Base-by-base conservation (phyloP, 2,329 filamentous ascomycete species). In the Cercospora beticola region DNA sequence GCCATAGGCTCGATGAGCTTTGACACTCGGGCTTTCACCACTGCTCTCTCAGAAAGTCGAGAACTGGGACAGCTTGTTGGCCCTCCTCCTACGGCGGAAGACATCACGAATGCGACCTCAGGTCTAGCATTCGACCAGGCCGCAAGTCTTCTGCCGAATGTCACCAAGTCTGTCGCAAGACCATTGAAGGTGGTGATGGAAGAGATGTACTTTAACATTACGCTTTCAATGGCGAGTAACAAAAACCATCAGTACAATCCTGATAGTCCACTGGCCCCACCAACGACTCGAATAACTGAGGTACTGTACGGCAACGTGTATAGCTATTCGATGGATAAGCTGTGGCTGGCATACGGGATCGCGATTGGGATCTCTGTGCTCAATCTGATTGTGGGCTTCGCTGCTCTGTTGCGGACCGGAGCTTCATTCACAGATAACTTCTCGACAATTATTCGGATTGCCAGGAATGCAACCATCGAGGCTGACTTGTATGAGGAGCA, bases 131-230 rank as follows among this genome's bases (percentile, higher is more conserved):
- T 14, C 18, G 64, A 67, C 0, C 30, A 52, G 8, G 68, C 68
- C 3, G 40, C 28, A 5, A 67, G 68, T 33, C 26, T 67, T 7
- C 28, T 67, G 18, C 64, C 64, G 1, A 66, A 60, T 21, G 23
- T 21, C 8, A 23, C 40, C 23, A 26, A 26, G 23, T 26, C 23
- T 26, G 23, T 26, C 30, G 43, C n/a, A 2, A 40, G 36, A 18
- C 56, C 33, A 16, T 49, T 70, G 40, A 64, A 65, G 23, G 36
- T 46, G 1, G 62, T 64, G 8, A 5, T 68, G 6, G 60, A 68
- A 58, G 66, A 68, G 26, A 60, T 74, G 8, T 72, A 67, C 59
- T 68, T 70, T 21, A 74, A 74, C 31, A 66, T 74, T 33, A 74
- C 68, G 2, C 6, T 73, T 1, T 68, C 68, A 0, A 67, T 71